Evolutionary conservation across 2,329 filamentous ascomycete species (phyloP), one percentile per base, ranked within the genome.

Genomic region (Escovopsis weberi): DNA sequence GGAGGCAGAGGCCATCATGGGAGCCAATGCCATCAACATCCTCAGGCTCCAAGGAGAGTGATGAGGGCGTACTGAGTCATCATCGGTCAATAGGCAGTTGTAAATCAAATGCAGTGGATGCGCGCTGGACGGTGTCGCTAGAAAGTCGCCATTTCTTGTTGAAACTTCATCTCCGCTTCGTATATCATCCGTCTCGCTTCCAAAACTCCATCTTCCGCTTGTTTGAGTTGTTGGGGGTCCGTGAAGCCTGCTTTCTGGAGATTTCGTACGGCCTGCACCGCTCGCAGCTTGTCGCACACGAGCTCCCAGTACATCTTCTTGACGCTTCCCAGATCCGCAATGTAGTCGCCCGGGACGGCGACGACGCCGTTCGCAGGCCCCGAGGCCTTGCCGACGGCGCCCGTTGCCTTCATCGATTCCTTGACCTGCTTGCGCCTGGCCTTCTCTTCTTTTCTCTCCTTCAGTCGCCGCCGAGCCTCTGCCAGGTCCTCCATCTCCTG

Each of bases 1-100:
- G 6, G 63, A 64, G 12, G 69, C 68, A 12, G 59, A 65, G n/a
- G 69, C 62, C 18, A 70, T 79, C 9, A 67, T 81, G 61, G 76
- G 77, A 6, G 65, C 62, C 2, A 81, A 81, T 51, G 78, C 78
- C 4, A 60, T 73, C 12, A 60, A 66, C 12, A 65, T 78, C 39
- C 55, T 81, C 45, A 50, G 55, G 11, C 52, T 63, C 12, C 44
- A 55, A 12, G 50, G 56, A 28, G 47, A 50, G 38, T 57, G 40
- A 50, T 57, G 40, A 50, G 28, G 5, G 19, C 23, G 23, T 6
- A 23, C 23, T 23, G 2, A 3, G 2, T 23, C 23, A 23, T 23
- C 23, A 23, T 23, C 23, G 23, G 23, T 23, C 23, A 23, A 23
- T 23, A 23, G 23, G 4, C 6, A 23, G 23, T 23, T 23, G 23